phyloP scores from a whole-genome alignment of 768 basidiomycete genomes.

The Lactarius pseudohatsudake region DNA sequence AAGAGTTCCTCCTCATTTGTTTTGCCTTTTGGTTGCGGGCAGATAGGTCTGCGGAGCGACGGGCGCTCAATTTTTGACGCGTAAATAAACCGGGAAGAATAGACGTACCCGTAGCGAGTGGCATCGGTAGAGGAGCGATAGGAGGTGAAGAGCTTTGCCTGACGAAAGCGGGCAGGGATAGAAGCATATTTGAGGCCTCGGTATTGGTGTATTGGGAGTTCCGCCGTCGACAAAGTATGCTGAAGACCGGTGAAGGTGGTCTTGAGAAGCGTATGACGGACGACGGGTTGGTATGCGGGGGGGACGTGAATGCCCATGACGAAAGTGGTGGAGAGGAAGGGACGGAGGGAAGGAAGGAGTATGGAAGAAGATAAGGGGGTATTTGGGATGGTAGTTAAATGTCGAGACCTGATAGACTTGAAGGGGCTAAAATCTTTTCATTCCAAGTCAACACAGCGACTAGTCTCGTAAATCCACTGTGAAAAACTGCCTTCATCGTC shows the following conservation, averaged over 20 bases:
- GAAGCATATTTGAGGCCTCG: constrained; percentile 77
- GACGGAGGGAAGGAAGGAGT: not conserved
- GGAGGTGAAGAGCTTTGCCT: constrained; percentile 58
- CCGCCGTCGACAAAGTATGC: constrained; percentile 57
- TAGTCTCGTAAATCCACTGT: not conserved
- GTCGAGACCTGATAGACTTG: not conserved
- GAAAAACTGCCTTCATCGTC: constrained; percentile 5
- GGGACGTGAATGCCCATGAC: constrained; percentile 22
- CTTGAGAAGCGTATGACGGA: constrained; percentile 55
- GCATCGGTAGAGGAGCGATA: constrained; percentile 63
- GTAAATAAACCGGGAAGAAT: not conserved
- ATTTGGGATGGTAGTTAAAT: not conserved
- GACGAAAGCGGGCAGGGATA: constrained; percentile 73
- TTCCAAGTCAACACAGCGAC: not conserved
- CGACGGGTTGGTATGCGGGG: constrained; percentile 32
- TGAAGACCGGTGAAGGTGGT: constrained; percentile 67
- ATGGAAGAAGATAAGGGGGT: not conserved
- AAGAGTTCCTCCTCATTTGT: constrained; percentile 62
- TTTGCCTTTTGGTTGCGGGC: constrained; percentile 58
- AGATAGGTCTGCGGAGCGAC: constrained; percentile 56
- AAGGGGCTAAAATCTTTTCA: not conserved
- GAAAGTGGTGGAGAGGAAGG: constrained; percentile 1
- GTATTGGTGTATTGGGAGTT: constrained; percentile 63
- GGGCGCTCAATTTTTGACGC: constrained; percentile 3
- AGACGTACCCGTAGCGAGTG: constrained; percentile 61